Evolutionary conservation across 139 green algal genomes (phyloP).

Genomic region (Deuterostichococcus epilithicus): DNA sequence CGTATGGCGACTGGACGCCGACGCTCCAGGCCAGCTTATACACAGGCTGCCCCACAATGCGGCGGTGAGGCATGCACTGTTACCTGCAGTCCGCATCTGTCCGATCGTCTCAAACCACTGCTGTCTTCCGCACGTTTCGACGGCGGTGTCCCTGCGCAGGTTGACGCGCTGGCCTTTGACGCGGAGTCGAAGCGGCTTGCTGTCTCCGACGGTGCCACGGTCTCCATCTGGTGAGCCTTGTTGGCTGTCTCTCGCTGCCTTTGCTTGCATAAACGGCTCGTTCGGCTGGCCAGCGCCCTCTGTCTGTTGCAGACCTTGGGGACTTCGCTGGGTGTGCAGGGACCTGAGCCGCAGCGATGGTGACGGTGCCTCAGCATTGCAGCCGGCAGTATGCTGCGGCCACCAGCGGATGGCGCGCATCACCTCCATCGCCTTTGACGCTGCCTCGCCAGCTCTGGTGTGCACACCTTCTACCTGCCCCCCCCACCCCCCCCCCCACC

Average conservation of each 20-base stretch:
- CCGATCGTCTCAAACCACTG: too few relatives aligned
- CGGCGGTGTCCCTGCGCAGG: too few relatives aligned
- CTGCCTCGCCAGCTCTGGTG: not conserved
- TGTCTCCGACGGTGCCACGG: not conserved
- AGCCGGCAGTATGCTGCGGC: not conserved
- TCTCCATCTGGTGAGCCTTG: not conserved
- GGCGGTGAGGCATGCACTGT: not conserved
- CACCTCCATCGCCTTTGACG: not conserved
- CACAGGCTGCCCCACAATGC: not conserved
- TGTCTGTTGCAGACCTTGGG: too few relatives aligned
- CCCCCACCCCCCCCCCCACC: too few relatives aligned
- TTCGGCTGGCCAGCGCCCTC: too few relatives aligned
- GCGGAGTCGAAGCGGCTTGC: not conserved
- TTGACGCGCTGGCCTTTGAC: not conserved
- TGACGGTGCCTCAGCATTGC: not conserved
- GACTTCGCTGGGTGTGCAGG: too few relatives aligned
- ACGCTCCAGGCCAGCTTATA: not conserved
- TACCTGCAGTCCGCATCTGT: too few relatives aligned
- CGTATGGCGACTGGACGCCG: not conserved
- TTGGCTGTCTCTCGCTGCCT: not conserved
- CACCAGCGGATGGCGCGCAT: not conserved
- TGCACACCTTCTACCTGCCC: too few relatives aligned
- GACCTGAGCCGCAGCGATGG: too few relatives aligned
- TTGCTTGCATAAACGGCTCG: too few relatives aligned
- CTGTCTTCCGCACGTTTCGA: too few relatives aligned